Evolutionary conservation across 1,284 basidiomycete species (phyloP), one percentile per base, ranked within the genome.

Genomic region (Rhodotorula sp.): DNA sequence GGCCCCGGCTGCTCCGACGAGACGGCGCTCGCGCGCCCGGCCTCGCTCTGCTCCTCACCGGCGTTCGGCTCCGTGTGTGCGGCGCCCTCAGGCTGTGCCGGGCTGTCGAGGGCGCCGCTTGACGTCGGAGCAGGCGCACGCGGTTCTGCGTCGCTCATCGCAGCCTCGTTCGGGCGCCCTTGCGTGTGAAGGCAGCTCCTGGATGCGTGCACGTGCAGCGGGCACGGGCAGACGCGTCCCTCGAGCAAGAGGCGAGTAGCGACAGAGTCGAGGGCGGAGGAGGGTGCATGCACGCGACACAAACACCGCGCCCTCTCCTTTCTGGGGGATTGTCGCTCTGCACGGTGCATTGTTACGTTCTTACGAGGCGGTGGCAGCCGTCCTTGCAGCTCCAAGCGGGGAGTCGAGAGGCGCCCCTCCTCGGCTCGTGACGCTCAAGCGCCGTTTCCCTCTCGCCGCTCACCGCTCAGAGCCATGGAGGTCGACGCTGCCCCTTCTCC

Each of bases 221-320:
- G 50, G 50, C 50, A 51, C 50, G 27, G n/a, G 50, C n/a, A 51
- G 50, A n/a, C 50, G n/a, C 50, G 50, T 51, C n/a, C n/a, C 50
- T 50, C 48, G 48, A 10, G 27, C 25, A 2, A 3, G 48, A 27
- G n/a, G 51, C 12, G 29, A 32, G 17, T 19, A 32, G 50, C 27
- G n/a, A 13, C 13, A 15, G 29, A n/a, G 32, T n/a, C 29, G 29
- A 53, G 51, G n/a, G 50, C 27, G 13, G 10, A 29, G 50, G 27
- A 12, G 10, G n/a, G 29, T 53, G n/a, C 51, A 53, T 32, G 51
- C 51, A 32, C 51, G 51, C 51, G 51, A 53, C 51, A n/a, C 51
- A 32, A 32, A 53, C 29, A 50, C 25, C 8, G 25, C 25, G 48
- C 25, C 48, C 25, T 25, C 48, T n/a, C 25, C 27, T 9, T 1